Percentiles rank a stretch among this genome's conserved stretches.
Conservation (phyloP, 768 basidiomycete species). For the Mycena kentingensis region DNA sequence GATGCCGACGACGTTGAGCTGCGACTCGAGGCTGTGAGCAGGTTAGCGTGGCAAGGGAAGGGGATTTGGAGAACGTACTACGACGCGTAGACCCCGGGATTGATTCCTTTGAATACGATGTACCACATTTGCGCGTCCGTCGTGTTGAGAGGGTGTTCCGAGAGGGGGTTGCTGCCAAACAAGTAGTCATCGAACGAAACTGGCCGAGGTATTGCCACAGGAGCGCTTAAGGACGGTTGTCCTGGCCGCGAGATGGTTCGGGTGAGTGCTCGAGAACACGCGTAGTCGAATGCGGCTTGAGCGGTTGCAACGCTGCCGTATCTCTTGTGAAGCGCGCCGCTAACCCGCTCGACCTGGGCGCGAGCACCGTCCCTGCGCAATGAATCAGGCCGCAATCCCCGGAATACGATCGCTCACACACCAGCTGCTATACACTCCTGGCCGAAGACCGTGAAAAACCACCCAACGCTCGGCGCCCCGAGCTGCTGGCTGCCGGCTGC, state of each 20-base stretch:
- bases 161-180: not conserved
- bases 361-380: not conserved
- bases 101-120: conserved; percentile 3
- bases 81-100: conserved; percentile 1
- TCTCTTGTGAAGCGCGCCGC: conserved; percentile 4
- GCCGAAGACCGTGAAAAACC: not conserved
- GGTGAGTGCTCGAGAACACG: not conserved
- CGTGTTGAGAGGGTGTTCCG: too few relatives aligned
- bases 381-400: not conserved
- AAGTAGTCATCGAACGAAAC: not conserved
- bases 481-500: not conserved
- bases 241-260: not conserved
- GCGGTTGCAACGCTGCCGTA: not conserved
- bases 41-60: not conserved
- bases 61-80: not conserved
- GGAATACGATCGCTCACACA: not conserved
- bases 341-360: not conserved
- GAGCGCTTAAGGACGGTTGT: not conserved
- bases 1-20: conserved; percentile 4
- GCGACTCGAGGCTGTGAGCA: conserved; percentile 5
- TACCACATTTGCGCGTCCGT: not conserved
- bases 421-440: conserved; percentile 1
- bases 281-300: conserved; percentile 1
- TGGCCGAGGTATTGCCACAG: not conserved
- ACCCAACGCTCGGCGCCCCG: not conserved